These are phyloP conservation scores for Trichoderma breve DNA, from an alignment of 2,329 filamentous ascomycete genomes.

Conservation along the genomic window DNA sequence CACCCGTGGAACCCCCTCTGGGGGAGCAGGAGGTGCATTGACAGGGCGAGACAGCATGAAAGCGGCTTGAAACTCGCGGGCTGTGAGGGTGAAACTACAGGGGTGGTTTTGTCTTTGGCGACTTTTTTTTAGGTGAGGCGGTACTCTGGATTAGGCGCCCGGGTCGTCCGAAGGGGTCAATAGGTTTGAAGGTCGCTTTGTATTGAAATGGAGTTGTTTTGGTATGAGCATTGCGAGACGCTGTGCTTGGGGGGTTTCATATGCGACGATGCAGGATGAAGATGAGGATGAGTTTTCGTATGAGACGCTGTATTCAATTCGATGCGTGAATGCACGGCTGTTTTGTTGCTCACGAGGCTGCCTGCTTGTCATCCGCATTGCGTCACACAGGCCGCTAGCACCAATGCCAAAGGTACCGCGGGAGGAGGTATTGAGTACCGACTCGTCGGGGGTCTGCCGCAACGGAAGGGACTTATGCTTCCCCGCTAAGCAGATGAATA, in stretches of 20 bases:
- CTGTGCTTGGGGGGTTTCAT: background rate
- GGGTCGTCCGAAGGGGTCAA: background rate
- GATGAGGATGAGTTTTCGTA: no score
- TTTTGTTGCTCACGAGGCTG: slow-evolving; percentile 1
- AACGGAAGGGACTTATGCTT: background rate
- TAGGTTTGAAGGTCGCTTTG: background rate
- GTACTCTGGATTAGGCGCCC: background rate
- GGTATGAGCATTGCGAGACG: background rate
- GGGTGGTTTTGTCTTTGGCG: background rate
- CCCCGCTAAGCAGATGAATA: background rate
- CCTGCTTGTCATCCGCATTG: slow-evolving; percentile 7
- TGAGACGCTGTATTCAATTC: no score
- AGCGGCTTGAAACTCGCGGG: slow-evolving; percentile 7
- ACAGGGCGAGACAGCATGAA: background rate
- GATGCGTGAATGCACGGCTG: background rate
- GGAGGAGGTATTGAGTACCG: background rate
- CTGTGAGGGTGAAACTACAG: slow-evolving; percentile 14
- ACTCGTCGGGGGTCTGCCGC: background rate
- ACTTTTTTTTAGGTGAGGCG: no score
- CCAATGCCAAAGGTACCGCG: background rate
- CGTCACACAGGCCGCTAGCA: slow-evolving; percentile 10
- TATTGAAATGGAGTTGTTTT: background rate
- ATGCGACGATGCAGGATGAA: background rate
- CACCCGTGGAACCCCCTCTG: background rate
- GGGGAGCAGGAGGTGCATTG: slow-evolving; percentile 5